These are phyloP conservation scores for Scedosporium dehoogii DNA, from an alignment of 2,329 filamentous ascomycete species.

Conservation along the genomic window DNA sequence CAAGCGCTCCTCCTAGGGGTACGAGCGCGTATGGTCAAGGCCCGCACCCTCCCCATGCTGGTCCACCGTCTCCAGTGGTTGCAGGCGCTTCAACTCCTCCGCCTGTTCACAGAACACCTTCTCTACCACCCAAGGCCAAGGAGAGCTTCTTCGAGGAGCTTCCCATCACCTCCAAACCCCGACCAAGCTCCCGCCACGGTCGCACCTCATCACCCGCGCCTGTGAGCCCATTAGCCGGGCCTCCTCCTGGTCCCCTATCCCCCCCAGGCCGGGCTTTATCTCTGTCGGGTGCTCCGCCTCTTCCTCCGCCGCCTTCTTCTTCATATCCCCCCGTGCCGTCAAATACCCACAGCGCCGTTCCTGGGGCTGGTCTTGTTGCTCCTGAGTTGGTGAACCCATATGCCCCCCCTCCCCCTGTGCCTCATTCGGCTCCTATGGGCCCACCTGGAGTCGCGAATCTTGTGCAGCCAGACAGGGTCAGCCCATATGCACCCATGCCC, in stretches of 20 bases:
- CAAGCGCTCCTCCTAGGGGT: conserved; percentile 45
- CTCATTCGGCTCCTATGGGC: conserved; percentile 10
- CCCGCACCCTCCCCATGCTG: conserved; percentile 12
- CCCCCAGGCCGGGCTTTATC: conserved; percentile 9
- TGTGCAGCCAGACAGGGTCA: conserved; percentile 42
- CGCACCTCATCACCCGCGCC: conserved; percentile 20
- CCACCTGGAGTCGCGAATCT: conserved; percentile 25
- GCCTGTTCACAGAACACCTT: conserved; percentile 21
- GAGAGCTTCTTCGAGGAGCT: conserved; percentile 70
- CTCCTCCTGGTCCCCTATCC: conserved; percentile 12
- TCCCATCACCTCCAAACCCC: conserved; percentile 51
- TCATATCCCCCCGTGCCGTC: background rate
- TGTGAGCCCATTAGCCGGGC: conserved; percentile 13
- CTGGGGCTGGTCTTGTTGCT: conserved; percentile 34
- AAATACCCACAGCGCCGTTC: background rate
- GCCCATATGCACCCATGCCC: conserved; percentile 41
- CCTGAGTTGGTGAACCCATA: conserved; percentile 45
- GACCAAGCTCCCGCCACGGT: conserved; percentile 44
- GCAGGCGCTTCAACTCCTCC: conserved; percentile 18
- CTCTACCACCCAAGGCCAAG: conserved; percentile 27
- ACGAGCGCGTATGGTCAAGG: conserved; percentile 42
- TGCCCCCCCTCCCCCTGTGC: conserved; percentile 13
- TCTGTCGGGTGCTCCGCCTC: conserved; percentile 5
- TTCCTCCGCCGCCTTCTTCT: conserved; percentile 8
- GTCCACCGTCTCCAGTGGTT: conserved; percentile 15